Evolutionary conservation across 352 stramenopile species (phyloP).

Genomic region (Lagenidium giganteum): DNA sequence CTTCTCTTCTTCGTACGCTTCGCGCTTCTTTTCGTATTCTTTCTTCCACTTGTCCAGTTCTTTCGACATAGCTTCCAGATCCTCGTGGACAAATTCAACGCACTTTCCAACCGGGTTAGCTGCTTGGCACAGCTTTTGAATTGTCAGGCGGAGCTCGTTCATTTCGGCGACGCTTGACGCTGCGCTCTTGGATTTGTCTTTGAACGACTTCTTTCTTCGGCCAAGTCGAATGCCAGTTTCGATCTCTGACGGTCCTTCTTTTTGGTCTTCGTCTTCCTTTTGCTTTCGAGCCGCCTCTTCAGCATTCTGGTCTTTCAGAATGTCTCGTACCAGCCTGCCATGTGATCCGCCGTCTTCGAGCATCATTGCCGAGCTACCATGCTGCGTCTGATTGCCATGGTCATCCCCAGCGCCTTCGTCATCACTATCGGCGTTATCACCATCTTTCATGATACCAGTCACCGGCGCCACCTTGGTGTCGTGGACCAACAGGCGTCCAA

Average conservation of each 20-base stretch:
- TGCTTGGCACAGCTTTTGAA: slow-evolving; percentile 91
- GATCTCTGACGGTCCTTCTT: slow-evolving; percentile 33
- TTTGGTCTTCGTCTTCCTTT: slow-evolving; percentile 64
- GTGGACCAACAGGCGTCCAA: slow-evolving; percentile 54
- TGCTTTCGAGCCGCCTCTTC: slow-evolving; percentile 62
- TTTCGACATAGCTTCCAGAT: slow-evolving; percentile 91
- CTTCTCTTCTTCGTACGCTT: slow-evolving; percentile 78
- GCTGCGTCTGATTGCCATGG: slow-evolving; percentile 26
- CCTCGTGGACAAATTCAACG: slow-evolving; percentile 93
- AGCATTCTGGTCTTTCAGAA: slow-evolving; percentile 71
- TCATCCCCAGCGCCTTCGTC: slow-evolving; percentile 43
- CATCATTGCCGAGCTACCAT: slow-evolving; percentile 19
- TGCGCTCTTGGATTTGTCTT: slow-evolving; percentile 68
- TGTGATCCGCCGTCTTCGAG: slow-evolving; percentile 39
- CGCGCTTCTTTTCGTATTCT: slow-evolving; percentile 74
- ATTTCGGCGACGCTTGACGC: slow-evolving; percentile 68
- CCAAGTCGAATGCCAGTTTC: slow-evolving; percentile 75
- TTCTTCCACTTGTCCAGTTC: slow-evolving; percentile 91
- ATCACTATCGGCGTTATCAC: slow-evolving; percentile 74
- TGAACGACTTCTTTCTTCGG: slow-evolving; percentile 75
- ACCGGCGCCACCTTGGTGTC: slow-evolving; percentile 79
- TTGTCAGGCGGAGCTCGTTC: slow-evolving; percentile 67
- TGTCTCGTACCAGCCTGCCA: slow-evolving; percentile 76
- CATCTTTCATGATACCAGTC: slow-evolving; percentile 80
- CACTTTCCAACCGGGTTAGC: slow-evolving; percentile 88